phyloP scores from a whole-genome alignment of 139 green algal species.

The Chlamydomonas asymmetrica region DNA sequence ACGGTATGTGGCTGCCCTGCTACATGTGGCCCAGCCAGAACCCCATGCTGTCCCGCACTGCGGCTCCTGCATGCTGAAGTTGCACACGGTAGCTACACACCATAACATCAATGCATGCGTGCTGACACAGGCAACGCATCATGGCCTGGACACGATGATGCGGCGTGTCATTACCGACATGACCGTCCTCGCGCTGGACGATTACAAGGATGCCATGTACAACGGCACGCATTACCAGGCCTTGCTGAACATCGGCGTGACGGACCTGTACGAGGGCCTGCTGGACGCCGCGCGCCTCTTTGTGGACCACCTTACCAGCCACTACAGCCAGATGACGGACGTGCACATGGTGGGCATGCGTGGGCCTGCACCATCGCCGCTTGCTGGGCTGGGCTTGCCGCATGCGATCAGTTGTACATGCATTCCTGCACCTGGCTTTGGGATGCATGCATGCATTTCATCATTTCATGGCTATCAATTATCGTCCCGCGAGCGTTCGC shows the following conservation, averaged over 20 bases:
- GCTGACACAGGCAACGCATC: conserved; percentile 10
- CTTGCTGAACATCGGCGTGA: not conserved
- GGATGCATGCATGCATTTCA: no score
- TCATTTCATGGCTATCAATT: no score
- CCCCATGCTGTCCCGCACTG: not conserved
- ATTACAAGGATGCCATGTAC: conserved; percentile 1
- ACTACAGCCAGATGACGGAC: not conserved
- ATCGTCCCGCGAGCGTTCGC: no score
- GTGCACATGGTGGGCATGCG: conserved; percentile 14
- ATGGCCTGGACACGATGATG: conserved; percentile 25
- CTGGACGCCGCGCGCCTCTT: conserved; percentile 4
- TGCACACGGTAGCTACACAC: not conserved
- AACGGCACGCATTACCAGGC: conserved; percentile 4
- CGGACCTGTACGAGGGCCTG: conserved; percentile 13
- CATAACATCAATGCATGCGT: not conserved
- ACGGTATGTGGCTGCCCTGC: not conserved
- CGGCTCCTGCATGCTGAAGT: not conserved
- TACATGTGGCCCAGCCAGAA: not conserved
- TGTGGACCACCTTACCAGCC: conserved; percentile 10
- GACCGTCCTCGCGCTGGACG: conserved; percentile 6
- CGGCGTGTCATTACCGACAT: conserved; percentile 18
- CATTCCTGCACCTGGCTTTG: no score
- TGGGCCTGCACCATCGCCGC: no score
- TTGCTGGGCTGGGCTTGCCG: no score
- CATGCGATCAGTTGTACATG: no score